Conservation (phyloP, 495 filamentous ascomycete species). For the Penicillium coprophilum region DNA sequence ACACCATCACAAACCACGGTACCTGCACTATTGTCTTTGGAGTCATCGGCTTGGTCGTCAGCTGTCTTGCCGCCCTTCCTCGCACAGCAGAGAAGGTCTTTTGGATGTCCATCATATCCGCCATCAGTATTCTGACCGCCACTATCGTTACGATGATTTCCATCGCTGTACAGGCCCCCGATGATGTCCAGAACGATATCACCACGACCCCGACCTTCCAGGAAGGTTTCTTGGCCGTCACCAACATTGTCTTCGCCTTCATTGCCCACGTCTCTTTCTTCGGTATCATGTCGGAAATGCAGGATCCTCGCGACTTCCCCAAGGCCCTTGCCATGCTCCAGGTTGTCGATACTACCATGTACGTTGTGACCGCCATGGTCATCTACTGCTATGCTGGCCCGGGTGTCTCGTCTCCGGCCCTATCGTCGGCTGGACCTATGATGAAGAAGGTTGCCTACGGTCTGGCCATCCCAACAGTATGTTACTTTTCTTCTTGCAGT, state of each 20-base stretch:
- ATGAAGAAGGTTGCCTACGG: constrained; percentile 74
- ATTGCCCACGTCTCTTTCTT: constrained; percentile 70
- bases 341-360: constrained; percentile 60
- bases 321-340: constrained; percentile 65
- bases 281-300: constrained; percentile 73
- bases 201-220: constrained; percentile 19
- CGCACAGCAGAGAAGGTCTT: constrained; percentile 50
- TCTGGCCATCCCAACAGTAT: constrained; percentile 65
- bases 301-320: constrained; percentile 59
- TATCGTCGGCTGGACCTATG: constrained; percentile 59
- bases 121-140: constrained; percentile 61
- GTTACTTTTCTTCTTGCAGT: constrained; percentile 7
- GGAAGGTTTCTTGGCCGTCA: constrained; percentile 57
- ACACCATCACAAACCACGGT: constrained; percentile 56
- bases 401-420: constrained; percentile 65
- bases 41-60: constrained; percentile 58
- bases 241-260: constrained; percentile 73
- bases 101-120: constrained; percentile 45
- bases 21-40: constrained; percentile 64
- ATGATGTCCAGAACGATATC: constrained; percentile 21
- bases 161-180: constrained; percentile 48
- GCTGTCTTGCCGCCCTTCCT: constrained; percentile 58
- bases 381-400: constrained; percentile 70
- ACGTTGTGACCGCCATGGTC: constrained; percentile 63
- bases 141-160: constrained; percentile 67